Base-by-base conservation (phyloP, 495 filamentous ascomycete genomes). In the Lindgomyces ingoldianus region DNA sequence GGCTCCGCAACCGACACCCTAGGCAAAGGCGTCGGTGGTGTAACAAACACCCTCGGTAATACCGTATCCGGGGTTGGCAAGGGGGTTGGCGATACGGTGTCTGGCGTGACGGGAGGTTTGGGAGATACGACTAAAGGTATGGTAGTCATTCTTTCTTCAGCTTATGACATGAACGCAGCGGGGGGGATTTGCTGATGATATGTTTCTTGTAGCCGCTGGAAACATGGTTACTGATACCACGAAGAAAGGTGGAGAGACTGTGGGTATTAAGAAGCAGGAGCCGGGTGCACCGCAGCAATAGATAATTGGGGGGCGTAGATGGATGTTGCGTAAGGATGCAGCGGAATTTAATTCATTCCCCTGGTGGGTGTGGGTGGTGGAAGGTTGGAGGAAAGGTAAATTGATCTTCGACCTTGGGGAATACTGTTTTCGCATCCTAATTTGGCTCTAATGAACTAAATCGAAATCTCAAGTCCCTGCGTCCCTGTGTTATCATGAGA, bases 1-100 rank as follows among this genome's bases (percentile, higher is more conserved):
- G 78, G 78, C 36, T 61, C 71, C 27, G 75, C 74, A 26, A 54
- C 74, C 24, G 57, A 89, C 73, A 89, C 88, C 16, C 85, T 85
- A 19, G 85, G 84, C 21, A 82, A 83, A 57, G 79, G 82, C 30
- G 78, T 87, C 46, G 81, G 81, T 64, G 80, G 83, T 14, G 81
- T 81, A 25, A 83, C 84, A 6, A 78, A 80, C 30, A 78, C 80
- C 14, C 77, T 85, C 26, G 68, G 68, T 39, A 57, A 68, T 33
- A 52, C 54, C 0, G 60, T 68, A 0, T 52, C 65, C 14, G 60
- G 60, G 0, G 36, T 68, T 10, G 60, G 60, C 6, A 67, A 65
- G 47, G 68, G 68, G 25, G 65, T 68, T 50, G 69, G 69, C 4
- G 65, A 71, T 49, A 68, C 69, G 11, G 66, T 69, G 9, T 56